phyloP scores from a whole-genome alignment of 1,284 basidiomycete genomes.

The Exsudoporus floridanus region DNA sequence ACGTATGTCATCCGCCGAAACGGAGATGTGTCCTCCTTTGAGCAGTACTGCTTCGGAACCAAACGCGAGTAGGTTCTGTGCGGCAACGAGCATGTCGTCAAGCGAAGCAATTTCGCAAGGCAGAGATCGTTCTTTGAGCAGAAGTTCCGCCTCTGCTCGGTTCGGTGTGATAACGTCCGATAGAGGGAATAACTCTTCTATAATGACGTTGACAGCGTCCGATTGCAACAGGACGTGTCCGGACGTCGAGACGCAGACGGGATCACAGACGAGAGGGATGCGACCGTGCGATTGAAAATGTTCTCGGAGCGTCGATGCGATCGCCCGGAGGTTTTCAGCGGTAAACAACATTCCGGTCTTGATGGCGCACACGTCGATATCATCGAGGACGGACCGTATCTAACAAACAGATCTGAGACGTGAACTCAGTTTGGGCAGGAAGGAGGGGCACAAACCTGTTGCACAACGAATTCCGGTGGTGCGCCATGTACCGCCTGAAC shows the following conservation, averaged over 20 bases:
- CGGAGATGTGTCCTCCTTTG: constrained; percentile 83
- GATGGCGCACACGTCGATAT: constrained; percentile 73
- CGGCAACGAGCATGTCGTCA: constrained; percentile 65
- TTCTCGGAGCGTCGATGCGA: constrained; percentile 46
- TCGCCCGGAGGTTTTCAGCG: constrained; percentile 45
- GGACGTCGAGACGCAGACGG: constrained; percentile 92
- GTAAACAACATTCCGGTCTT: constrained; percentile 90
- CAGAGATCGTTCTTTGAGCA: constrained; percentile 47
- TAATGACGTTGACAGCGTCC: constrained; percentile 64
- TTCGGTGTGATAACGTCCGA: constrained; percentile 86
- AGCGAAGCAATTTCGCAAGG: constrained; percentile 47
- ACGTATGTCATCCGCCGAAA: constrained; percentile 26
- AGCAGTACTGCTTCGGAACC: constrained; percentile 69
- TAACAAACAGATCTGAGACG: not conserved
- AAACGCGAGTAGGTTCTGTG: constrained; percentile 49
- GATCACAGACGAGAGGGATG: constrained; percentile 74
- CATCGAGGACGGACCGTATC: constrained; percentile 61
- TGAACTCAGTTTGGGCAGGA: not conserved
- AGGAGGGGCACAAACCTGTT: constrained; percentile 53
- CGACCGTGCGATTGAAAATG: constrained; percentile 33
- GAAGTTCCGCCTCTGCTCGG: constrained; percentile 75
- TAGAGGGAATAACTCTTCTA: constrained; percentile 68
- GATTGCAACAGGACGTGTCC: constrained; percentile 78
- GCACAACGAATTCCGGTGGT: constrained; percentile 67
- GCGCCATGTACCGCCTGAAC: constrained; percentile 72